Evolutionary conservation across 2,329 filamentous ascomycete species (phyloP).

Genomic region (Cercospora zeina): DNA sequence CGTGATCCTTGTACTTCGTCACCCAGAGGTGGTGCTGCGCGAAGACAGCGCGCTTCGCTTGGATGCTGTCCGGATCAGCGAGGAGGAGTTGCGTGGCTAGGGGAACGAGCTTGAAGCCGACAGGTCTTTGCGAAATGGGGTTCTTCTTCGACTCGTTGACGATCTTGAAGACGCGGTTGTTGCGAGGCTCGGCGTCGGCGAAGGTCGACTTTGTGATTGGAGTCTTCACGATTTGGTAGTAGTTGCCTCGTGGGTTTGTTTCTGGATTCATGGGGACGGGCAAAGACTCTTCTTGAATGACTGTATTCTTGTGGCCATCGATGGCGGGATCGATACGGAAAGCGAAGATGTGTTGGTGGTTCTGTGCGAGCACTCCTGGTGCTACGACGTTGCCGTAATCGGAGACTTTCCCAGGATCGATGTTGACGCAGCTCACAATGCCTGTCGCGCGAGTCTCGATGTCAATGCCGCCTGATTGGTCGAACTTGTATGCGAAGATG

Average conservation of each 20-base stretch:
- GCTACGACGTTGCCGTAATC: slow-evolving; percentile 59
- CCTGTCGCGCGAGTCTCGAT: slow-evolving; percentile 66
- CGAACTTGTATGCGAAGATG: slow-evolving; percentile 64
- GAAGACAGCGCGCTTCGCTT: slow-evolving; percentile 51
- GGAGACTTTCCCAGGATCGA: slow-evolving; percentile 56
- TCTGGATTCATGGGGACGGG: slow-evolving; percentile 52
- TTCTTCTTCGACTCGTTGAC: slow-evolving; percentile 52
- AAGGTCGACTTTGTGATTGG: slow-evolving; percentile 29
- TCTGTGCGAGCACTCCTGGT: slow-evolving; percentile 64
- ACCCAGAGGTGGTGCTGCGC: slow-evolving; percentile 57
- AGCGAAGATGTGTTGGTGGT: slow-evolving; percentile 70
- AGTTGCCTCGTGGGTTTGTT: slow-evolving; percentile 63
- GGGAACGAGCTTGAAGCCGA: slow-evolving; percentile 53
- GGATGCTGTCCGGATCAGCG: slow-evolving; percentile 48
- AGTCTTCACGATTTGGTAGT: slow-evolving; percentile 55
- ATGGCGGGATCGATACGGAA: slow-evolving; percentile 65
- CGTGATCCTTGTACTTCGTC: slow-evolving; percentile 54
- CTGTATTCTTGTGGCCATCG: slow-evolving; percentile 58
- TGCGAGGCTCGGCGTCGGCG: slow-evolving; percentile 44
- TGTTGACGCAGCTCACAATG: slow-evolving; percentile 62
- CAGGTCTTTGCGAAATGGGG: slow-evolving; percentile 49
- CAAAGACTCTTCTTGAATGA: slow-evolving; percentile 56
- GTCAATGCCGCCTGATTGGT: slow-evolving; percentile 62
- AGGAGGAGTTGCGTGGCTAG: slow-evolving; percentile 54
- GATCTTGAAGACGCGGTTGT: slow-evolving; percentile 59